Evolutionary conservation across 257 asterid species (phyloP), one percentile per base, ranked within the genome.

Genomic region (Hygrophila difformis): DNA sequence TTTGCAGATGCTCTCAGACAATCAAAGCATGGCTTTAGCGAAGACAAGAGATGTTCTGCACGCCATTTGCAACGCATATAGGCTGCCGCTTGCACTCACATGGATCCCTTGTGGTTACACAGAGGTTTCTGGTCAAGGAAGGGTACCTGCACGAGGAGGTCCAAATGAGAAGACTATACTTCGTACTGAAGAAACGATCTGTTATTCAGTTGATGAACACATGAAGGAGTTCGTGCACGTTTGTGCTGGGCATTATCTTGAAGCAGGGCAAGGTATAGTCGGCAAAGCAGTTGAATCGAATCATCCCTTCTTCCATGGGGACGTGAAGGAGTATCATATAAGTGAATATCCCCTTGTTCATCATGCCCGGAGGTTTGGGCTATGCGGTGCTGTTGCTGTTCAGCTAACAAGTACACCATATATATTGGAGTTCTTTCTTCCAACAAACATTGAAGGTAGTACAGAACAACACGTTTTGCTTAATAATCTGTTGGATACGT

Each of bases 221-320:
- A 72, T 79, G 87, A 59, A 72, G 19, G 94, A 78, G 28, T 86
- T 86, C 44, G 63, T 86, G 48, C 76, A 59, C 46, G 84, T 86
- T 0, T 86, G 96, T 31, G 23, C 44, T 16, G 71, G 65, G 31
- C 94, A 65, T 71, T 64, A 68, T 67, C 89, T 82, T 6, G 80
- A 68, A 44, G 70, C 61, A 51, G 93, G 96, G 41, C 82, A 86
- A 69, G 93, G 96, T 31, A 61, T 79, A 43, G 89, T 45, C 3
- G 94, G 93, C 39, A 86, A 75, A 63, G 83, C 94, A n/a, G 75
- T 86, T 51, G 76, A 68, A 55, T 70, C 86, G n/a, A 79, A 68
- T 63, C 69, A 56, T 31, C 94, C 93, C 2, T 66, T 75, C 43
- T 86, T 77, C 64, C 53, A 46, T 45, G 60, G 61, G 3, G 84